phyloP scores from a whole-genome alignment of 2,329 filamentous ascomycete species.

The Cercospora citrullina region DNA sequence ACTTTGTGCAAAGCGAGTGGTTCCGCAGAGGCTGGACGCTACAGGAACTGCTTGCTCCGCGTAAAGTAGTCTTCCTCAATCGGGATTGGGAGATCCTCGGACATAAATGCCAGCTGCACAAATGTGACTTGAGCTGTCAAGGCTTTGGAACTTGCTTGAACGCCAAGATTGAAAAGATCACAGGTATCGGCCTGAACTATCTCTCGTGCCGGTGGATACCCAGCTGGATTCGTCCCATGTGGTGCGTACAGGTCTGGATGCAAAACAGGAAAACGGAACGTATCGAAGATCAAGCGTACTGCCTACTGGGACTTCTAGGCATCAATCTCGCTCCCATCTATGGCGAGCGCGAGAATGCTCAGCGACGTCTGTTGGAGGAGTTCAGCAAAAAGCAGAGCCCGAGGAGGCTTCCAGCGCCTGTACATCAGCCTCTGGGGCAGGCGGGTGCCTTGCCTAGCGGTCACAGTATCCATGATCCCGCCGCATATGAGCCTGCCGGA shows the following conservation, averaged over 20 bases:
- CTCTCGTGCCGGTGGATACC: slow-evolving; percentile 15
- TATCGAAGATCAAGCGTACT: slow-evolving; percentile 26
- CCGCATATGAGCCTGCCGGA: background rate
- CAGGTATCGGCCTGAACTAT: slow-evolving; percentile 8
- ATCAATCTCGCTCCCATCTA: slow-evolving; percentile 18
- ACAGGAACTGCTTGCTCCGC: slow-evolving; percentile 8
- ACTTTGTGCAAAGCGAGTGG: slow-evolving; percentile 12
- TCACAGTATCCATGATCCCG: background rate
- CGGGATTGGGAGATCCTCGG: slow-evolving; percentile 18
- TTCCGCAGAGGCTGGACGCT: slow-evolving; percentile 7
- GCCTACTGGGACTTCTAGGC: slow-evolving; percentile 23
- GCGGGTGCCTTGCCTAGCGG: background rate
- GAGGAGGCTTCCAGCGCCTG: background rate
- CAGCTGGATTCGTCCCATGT: slow-evolving; percentile 3
- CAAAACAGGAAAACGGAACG: slow-evolving; percentile 17
- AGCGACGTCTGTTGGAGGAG: background rate
- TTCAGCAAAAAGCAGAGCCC: background rate
- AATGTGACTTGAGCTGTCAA: slow-evolving; percentile 1
- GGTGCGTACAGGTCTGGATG: slow-evolving; percentile 14
- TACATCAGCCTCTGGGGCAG: background rate
- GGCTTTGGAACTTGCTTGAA: slow-evolving; percentile 6
- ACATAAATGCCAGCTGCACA: slow-evolving; percentile 9
- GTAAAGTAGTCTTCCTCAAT: slow-evolving; percentile 10
- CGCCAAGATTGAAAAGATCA: slow-evolving; percentile 11
- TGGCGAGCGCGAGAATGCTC: slow-evolving; percentile 15